These are phyloP conservation scores for Fragaria iinumae DNA, from an alignment of 306 rosid genomes.

Conservation along the genomic window DNA sequence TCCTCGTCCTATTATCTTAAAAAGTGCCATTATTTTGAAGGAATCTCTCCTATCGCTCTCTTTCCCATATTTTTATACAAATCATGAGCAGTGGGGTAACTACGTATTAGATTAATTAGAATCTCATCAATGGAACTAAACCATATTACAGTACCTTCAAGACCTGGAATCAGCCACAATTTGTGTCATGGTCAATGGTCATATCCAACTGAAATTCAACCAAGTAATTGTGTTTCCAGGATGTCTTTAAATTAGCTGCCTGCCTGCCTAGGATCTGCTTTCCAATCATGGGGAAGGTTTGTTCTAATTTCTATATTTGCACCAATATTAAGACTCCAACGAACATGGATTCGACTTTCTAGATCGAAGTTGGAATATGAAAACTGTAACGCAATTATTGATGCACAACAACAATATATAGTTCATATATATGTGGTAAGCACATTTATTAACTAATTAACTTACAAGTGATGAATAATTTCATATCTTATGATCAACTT, in stretches of 20 bases:
- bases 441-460: not conserved
- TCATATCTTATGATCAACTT: not conserved
- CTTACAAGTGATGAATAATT: not conserved
- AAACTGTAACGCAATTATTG: not conserved
- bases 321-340: not conserved
- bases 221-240: not conserved
- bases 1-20: not conserved
- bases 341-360: not conserved
- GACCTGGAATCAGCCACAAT: constrained; percentile 1
- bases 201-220: constrained; percentile 2
- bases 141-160: not conserved
- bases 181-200: not conserved
- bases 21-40: not conserved
- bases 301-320: not conserved
- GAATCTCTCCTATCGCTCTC: not conserved
- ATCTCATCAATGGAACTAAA: not conserved
- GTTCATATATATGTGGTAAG: not conserved
- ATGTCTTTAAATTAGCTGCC: not conserved
- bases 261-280: constrained; percentile 2
- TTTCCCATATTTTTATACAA: not conserved
- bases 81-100: not conserved
- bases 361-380: not conserved
- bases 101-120: not conserved
- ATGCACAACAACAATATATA: not conserved
- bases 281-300: not conserved